phyloP scores from a whole-genome alignment of 345 rosid genomes.

The Aquilaria sinensis region DNA sequence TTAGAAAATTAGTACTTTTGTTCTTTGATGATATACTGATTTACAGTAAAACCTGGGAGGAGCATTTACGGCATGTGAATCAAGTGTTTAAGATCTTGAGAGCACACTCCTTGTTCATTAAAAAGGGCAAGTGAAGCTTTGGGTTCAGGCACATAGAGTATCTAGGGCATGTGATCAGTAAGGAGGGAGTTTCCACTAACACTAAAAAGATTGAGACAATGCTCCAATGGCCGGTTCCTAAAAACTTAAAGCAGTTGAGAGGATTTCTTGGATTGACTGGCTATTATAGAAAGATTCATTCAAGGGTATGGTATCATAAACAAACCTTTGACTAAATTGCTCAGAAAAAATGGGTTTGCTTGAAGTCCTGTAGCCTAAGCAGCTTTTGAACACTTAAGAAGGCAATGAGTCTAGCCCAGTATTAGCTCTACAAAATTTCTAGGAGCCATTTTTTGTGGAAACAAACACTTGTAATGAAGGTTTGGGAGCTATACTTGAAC shows the following conservation, averaged over 20 bases:
- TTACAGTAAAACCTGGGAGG: accelerated
- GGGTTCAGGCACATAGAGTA: background rate
- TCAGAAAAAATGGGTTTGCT: background rate
- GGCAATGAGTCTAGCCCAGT: background rate
- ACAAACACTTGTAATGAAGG: background rate
- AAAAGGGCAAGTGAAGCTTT: constrained; percentile 6
- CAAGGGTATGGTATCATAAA: background rate
- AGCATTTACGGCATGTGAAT: background rate
- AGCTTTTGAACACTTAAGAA: background rate
- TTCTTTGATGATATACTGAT: background rate
- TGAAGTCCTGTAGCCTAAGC: too few species aligned
- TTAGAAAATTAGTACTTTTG: background rate
- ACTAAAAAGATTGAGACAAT: background rate
- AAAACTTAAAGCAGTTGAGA: too few species aligned
- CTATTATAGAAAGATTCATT: too few species aligned
- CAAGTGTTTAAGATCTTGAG: background rate
- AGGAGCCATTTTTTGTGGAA: background rate
- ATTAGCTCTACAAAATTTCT: background rate
- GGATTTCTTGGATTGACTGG: too few species aligned
- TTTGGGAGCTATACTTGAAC: background rate
- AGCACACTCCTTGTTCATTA: background rate
- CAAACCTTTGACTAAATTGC: background rate
- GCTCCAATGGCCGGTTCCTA: too few species aligned
- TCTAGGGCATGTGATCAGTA: background rate
- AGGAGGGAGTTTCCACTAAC: background rate